These are phyloP conservation scores for Lachancea nothofagi DNA, from an alignment of 805 yeast genomes.

Conservation along the genomic window DNA sequence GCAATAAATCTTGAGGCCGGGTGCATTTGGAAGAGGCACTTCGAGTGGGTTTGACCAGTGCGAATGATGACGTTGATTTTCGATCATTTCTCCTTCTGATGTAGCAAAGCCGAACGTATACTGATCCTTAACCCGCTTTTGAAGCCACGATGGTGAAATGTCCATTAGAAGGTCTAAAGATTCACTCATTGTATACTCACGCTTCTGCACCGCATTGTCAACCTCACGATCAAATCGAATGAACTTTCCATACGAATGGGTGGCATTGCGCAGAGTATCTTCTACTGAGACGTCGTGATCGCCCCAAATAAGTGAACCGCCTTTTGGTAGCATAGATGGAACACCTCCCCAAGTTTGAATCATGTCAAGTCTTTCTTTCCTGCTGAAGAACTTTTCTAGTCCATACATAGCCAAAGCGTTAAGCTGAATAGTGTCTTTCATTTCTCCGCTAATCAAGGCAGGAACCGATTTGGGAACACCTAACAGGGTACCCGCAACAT, in stretches of 20 bases:
- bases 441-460: conserved; percentile 92
- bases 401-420: conserved; percentile 92
- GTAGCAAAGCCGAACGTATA: conserved; percentile 76
- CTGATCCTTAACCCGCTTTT: conserved; percentile 54
- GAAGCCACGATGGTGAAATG: conserved; percentile 73
- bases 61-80: conserved; percentile 62
- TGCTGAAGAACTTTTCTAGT: conserved; percentile 85
- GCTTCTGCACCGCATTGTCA: conserved; percentile 15
- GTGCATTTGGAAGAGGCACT: conserved; percentile 87
- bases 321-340: conserved; percentile 94
- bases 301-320: conserved; percentile 92
- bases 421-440: conserved; percentile 94
- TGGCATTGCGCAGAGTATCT: conserved; percentile 27
- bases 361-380: conserved; percentile 84
- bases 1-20: conserved; percentile 81
- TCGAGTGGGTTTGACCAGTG: conserved; percentile 96
- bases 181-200: conserved; percentile 59
- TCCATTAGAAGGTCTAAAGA: conserved; percentile 60
- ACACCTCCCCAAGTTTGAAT: conserved; percentile 72
- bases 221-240: conserved; percentile 44
- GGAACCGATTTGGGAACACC: conserved; percentile 95
- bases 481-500: conserved; percentile 81
- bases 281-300: conserved; percentile 71
- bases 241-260: conserved; percentile 64
- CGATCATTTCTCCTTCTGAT: conserved; percentile 50